Evolutionary conservation across 129 eudicot genomes (phyloP).

Genomic region (Lonicera japonica): DNA sequence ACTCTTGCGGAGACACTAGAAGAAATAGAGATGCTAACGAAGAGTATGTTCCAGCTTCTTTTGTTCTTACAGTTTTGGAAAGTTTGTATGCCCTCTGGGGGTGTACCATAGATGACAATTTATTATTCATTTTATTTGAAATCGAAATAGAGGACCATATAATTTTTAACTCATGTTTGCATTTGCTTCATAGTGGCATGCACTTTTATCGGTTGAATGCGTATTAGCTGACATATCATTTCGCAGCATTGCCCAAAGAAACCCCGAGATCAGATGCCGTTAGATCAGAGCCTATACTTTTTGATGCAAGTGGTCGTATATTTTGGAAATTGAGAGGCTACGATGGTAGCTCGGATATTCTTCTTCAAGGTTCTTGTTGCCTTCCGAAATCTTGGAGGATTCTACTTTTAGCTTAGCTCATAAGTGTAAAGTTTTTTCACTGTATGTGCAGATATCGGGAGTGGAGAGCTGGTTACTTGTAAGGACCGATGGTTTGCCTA

Average conservation of each 20-base stretch:
- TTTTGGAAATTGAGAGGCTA: slow-evolving; percentile 45
- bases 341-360: slow-evolving; percentile 22
- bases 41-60: slow-evolving; percentile 16
- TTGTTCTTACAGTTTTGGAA: too few relatives aligned
- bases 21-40: slow-evolving; percentile 21
- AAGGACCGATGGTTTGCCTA: slow-evolving; percentile 40
- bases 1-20: slow-evolving; percentile 32
- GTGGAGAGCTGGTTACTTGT: slow-evolving; percentile 9
- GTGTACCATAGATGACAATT: neutral
- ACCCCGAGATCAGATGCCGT: slow-evolving; percentile 26
- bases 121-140: too few relatives aligned
- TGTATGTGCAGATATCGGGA: slow-evolving; percentile 25
- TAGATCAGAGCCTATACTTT: slow-evolving; percentile 38
- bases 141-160: too few relatives aligned
- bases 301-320: slow-evolving; percentile 35
- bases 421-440: neutral
- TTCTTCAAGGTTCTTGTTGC: slow-evolving; percentile 38
- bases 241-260: slow-evolving; percentile 8
- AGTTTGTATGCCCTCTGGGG: neutral
- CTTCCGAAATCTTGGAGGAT: neutral
- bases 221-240: neutral
- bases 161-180: neutral
- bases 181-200: neutral
- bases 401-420: neutral
- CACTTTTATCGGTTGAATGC: neutral